These are phyloP conservation scores for Tetracentron sinense DNA, from an alignment of 164 flowering plant species.

Conservation along the genomic window DNA sequence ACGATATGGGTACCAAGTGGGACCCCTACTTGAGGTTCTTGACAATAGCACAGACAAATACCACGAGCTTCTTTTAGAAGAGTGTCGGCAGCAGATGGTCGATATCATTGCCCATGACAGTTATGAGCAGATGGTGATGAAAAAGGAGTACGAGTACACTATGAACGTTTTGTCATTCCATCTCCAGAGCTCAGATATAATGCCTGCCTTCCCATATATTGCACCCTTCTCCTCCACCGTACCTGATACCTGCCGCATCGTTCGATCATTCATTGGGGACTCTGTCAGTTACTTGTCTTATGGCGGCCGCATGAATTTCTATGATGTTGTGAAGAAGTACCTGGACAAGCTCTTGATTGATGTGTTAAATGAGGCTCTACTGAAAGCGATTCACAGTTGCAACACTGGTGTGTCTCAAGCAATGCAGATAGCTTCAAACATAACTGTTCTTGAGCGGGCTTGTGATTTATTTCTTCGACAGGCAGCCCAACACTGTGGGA, in stretches of 20 bases:
- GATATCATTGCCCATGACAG: constrained; percentile 56
- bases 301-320: constrained; percentile 53
- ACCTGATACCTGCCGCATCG: constrained; percentile 76
- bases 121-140: constrained; percentile 75
- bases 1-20: constrained; percentile 79
- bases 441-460: constrained; percentile 69
- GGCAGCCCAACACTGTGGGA: constrained; percentile 80
- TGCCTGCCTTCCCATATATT: constrained; percentile 88
- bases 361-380: constrained; percentile 67
- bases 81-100: constrained; percentile 62
- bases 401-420: constrained; percentile 68
- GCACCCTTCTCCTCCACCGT: constrained; percentile 90
- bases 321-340: constrained; percentile 61
- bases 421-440: constrained; percentile 89
- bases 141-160: constrained; percentile 75
- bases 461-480: constrained; percentile 73
- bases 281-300: constrained; percentile 77
- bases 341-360: constrained; percentile 84
- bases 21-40: constrained; percentile 58
- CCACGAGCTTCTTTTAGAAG: constrained; percentile 79
- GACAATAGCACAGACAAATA: constrained; percentile 66
- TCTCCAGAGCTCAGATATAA: constrained; percentile 68
- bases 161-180: constrained; percentile 60
- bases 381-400: constrained; percentile 45
- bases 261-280: constrained; percentile 80